phyloP scores from a whole-genome alignment of 1,284 basidiomycete species.

The Cryptococcus jaspeensis region DNA sequence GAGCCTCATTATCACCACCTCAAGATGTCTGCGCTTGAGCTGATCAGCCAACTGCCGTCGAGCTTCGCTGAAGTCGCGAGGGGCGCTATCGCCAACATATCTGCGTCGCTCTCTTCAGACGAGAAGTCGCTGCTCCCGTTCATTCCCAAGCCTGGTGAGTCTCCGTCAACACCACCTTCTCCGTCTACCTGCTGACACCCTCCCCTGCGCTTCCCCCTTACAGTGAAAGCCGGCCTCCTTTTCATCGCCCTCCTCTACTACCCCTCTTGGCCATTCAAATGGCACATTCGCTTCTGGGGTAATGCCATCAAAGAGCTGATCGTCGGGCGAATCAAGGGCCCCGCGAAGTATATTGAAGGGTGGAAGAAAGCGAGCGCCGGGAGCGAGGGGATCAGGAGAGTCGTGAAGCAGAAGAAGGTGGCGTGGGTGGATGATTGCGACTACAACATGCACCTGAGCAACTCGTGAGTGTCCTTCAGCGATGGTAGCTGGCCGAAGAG shows the following conservation, averaged over 20 bases:
- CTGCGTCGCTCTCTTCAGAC: too few relatives aligned
- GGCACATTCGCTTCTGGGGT: constrained; percentile 46
- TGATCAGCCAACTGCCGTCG: too few relatives aligned
- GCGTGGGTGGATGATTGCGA: constrained; percentile 50
- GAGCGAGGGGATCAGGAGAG: constrained; percentile 26
- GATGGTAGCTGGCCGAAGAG: too few relatives aligned
- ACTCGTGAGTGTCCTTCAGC: constrained; percentile 26
- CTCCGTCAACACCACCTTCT: neutral
- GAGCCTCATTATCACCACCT: too few relatives aligned
- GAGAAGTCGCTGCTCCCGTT: constrained; percentile 33
- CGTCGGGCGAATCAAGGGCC: constrained; percentile 26
- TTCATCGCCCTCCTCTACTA: constrained; percentile 43
- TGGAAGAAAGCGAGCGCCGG: constrained; percentile 25
- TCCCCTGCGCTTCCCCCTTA: too few relatives aligned
- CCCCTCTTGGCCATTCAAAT: constrained; percentile 45
- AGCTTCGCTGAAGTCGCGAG: too few relatives aligned
- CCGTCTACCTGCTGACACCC: neutral
- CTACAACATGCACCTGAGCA: constrained; percentile 48
- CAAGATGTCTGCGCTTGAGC: too few relatives aligned
- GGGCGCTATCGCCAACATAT: too few relatives aligned
- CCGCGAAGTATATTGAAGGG: constrained; percentile 26
- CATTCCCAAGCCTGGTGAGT: constrained; percentile 43
- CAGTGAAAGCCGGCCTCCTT: constrained; percentile 46
- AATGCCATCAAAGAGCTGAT: constrained; percentile 33
- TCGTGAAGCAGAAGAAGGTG: constrained; percentile 24